Base-by-base conservation (phyloP, 805 yeast species). In the Candida koratica region DNA sequence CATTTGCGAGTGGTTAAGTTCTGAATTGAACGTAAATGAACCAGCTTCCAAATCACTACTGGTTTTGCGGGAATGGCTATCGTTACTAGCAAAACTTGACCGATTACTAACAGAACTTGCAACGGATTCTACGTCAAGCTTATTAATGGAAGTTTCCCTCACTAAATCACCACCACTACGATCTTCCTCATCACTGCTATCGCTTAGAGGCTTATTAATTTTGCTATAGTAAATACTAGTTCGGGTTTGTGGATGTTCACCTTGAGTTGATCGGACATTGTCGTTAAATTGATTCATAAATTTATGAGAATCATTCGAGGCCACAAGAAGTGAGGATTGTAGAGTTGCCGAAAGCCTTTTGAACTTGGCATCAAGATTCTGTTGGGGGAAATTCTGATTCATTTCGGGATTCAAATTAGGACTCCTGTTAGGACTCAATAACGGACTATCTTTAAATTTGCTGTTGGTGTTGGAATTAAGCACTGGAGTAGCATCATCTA, bases 251-350 rank as follows among this genome's bases (percentile, higher is more conserved):
- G 13, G 5, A 4, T 30, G 15, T 10, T 34, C 29, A 16, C 14
- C 17, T 13, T 22, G 33, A 32, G 20, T 34, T 5, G 34, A 29
- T 27, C 59, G 55, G 12, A 62, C 61, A 39, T 67, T 67, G 41
- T 61, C 62, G 39, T 60, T 67, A 44, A 67, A 67, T 11, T 55
- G 47, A 31, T 47, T 54, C 54, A 64, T 60, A 41, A 67, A 67
- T 26, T 56, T 51, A 36, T 61, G 51, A 2, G 71, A 66, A 38
- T 65, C 71, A n/a, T 58, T 58, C 4, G 72, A 59, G 0, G 66
- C 55, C 22, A 49, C 47, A 20, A 32, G 25, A 27, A 32, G 39
- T 3, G 58, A 46, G 11, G 56, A 56, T 36, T 59, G 65, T 17
- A 67, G 45, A 1, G 71, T 64, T 32, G 53, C 41, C 1, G 68